Evolutionary conservation across 768 basidiomycete species (phyloP).

Genomic region (Macrolepiota fuliginosa): DNA sequence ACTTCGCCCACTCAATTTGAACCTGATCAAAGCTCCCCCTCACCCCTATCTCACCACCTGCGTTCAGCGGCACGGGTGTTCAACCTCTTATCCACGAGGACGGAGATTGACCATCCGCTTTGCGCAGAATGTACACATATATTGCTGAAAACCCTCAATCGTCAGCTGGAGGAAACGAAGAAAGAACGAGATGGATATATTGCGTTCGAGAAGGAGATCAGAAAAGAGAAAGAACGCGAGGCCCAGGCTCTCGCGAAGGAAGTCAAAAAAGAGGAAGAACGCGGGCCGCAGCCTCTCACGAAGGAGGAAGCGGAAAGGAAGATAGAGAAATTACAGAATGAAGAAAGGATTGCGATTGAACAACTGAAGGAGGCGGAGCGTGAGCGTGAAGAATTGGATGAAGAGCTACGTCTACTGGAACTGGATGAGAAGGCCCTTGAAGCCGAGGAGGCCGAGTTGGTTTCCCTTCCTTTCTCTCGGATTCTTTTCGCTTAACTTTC

Average conservation of each 20-base stretch:
- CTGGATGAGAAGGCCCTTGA: constrained; percentile 77
- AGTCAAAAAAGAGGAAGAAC: constrained; percentile 72
- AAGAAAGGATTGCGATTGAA: constrained; percentile 67
- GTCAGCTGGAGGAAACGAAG: constrained; percentile 85
- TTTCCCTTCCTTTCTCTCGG: constrained; percentile 16
- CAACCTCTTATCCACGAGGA: constrained; percentile 71
- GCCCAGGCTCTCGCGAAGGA: constrained; percentile 56
- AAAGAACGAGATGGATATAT: constrained; percentile 92
- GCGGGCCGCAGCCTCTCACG: constrained; percentile 57
- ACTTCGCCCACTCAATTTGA: constrained; percentile 36
- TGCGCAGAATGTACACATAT: constrained; percentile 93
- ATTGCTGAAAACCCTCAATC: constrained; percentile 70
- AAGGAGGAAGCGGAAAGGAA: constrained; percentile 68
- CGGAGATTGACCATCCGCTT: constrained; percentile 88
- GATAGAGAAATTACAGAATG: constrained; percentile 68
- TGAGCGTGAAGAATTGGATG: constrained; percentile 73
- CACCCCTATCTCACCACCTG: constrained; percentile 75
- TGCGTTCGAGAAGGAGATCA: constrained; percentile 86
- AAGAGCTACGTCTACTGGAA: constrained; percentile 69
- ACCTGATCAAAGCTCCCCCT: constrained; percentile 57
- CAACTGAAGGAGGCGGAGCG: constrained; percentile 75
- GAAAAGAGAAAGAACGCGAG: constrained; percentile 77
- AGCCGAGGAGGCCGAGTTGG: constrained; percentile 81
- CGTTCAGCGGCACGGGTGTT: constrained; percentile 74
- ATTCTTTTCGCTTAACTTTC: constrained; percentile 14